phyloP scores from a whole-genome alignment of 176 grass and related monocot genomes.

The Carex kokanica region DNA sequence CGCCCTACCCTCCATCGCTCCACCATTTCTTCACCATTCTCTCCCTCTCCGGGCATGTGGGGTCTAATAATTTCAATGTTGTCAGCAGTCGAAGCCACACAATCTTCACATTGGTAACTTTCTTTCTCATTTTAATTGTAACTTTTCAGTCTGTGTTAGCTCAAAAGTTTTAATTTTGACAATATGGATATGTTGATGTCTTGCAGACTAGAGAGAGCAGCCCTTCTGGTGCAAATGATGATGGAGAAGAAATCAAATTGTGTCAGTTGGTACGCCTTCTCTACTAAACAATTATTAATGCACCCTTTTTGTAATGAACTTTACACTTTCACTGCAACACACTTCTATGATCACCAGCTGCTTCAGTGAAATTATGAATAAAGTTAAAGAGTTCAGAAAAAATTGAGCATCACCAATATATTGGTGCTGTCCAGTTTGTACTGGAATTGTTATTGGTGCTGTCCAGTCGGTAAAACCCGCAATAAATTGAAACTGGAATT shows the following conservation, averaged over 20 bases:
- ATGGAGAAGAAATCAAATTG: slow-evolving; percentile 75
- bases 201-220: too few species aligned
- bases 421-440: neutral
- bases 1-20: too few species aligned
- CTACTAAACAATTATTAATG: slow-evolving; percentile 26
- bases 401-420: neutral
- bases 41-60: slow-evolving; percentile 54
- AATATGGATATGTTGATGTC: slow-evolving; percentile 18
- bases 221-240: slow-evolving; percentile 69
- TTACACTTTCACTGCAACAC: neutral
- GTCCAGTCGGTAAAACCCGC: too few species aligned
- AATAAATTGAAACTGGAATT: too few species aligned
- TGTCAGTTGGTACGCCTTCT: slow-evolving; percentile 76
- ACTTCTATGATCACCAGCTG: neutral
- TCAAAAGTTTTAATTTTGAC: slow-evolving; percentile 22
- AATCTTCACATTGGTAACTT: slow-evolving; percentile 96
- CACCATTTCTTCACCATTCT: too few species aligned
- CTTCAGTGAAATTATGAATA: neutral
- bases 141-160: slow-evolving; percentile 28
- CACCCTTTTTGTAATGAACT: slow-evolving; percentile 6
- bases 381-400: neutral
- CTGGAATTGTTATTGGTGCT: too few species aligned
- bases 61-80: slow-evolving; percentile 98
- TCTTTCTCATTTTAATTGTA: slow-evolving; percentile 1
- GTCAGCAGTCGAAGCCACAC: slow-evolving; percentile 97